Evolutionary conservation across 306 rosid species (phyloP).

Genomic region (Abrus pulchellus): DNA sequence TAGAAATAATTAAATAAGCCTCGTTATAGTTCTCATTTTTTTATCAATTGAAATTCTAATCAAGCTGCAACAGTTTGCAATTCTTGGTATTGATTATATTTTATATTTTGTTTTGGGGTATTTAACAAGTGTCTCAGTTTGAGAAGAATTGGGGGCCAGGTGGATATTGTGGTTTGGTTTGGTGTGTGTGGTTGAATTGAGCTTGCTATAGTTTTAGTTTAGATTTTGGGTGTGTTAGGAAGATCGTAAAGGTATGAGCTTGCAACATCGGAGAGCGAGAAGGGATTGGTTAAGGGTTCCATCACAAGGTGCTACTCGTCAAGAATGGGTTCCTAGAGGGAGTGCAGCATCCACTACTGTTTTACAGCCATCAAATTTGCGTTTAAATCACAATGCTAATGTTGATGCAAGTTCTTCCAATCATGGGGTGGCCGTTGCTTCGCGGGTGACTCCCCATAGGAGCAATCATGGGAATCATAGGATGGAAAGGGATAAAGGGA

Average conservation of each 20-base stretch:
- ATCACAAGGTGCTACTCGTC: constrained; percentile 57
- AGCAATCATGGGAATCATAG: constrained; percentile 55
- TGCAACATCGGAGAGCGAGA: constrained; percentile 56
- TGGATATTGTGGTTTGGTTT: constrained; percentile 8
- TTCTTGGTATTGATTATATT: too few relatives aligned
- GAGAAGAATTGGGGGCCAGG: background rate
- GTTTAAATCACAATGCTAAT: constrained; percentile 25
- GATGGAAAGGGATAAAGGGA: constrained; percentile 55
- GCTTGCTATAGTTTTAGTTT: constrained; percentile 25
- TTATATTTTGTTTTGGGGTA: background rate
- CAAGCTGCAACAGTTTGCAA: background rate
- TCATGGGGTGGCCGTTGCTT: constrained; percentile 33
- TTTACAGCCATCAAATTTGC: constrained; percentile 29
- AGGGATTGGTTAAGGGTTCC: constrained; percentile 68
- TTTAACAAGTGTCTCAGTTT: background rate
- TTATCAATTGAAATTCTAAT: background rate
- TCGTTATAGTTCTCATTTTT: background rate
- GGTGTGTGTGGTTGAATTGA: constrained; percentile 13
- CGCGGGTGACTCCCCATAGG: constrained; percentile 32
- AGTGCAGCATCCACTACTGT: constrained; percentile 36
- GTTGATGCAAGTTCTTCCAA: constrained; percentile 40
- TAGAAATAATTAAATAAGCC: background rate
- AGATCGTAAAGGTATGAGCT: constrained; percentile 59
- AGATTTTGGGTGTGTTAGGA: constrained; percentile 42
- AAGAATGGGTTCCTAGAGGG: constrained; percentile 78